Conservation (phyloP, 768 basidiomycete genomes). For the Naganishia antarctica region DNA sequence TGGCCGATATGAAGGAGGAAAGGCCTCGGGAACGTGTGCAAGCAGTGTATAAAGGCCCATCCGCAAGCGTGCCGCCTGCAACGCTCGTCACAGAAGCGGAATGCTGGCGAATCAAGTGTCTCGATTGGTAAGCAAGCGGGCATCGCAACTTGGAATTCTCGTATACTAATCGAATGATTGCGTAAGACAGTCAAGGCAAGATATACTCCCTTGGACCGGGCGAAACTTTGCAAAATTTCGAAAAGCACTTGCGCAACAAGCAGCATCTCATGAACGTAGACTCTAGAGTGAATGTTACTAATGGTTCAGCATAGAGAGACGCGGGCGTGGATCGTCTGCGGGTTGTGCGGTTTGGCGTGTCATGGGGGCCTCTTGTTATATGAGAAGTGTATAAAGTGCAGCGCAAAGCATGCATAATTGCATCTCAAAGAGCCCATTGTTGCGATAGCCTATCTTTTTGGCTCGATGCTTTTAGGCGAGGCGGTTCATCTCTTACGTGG, state of each 20-base stretch:
- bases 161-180: background rate
- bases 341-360: too few relatives aligned
- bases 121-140: slow-evolving; percentile 90
- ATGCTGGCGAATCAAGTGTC: slow-evolving; percentile 88
- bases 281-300: background rate
- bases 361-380: too few relatives aligned
- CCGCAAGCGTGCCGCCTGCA: background rate
- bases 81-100: slow-evolving; percentile 49
- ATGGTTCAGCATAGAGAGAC: background rate
- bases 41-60: slow-evolving; percentile 14
- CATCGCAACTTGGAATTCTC: slow-evolving; percentile 1
- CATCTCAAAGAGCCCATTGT: too few relatives aligned
- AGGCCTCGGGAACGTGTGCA: slow-evolving; percentile 19
- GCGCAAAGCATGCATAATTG: too few relatives aligned
- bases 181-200: slow-evolving; percentile 51
- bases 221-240: slow-evolving; percentile 81
- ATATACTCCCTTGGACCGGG: slow-evolving; percentile 86
- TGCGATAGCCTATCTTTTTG: too few relatives aligned
- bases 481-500: too few relatives aligned
- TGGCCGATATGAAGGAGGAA: slow-evolving; percentile 6
- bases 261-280: slow-evolving; percentile 46
- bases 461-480: too few relatives aligned
- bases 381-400: too few relatives aligned
- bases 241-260: slow-evolving; percentile 68
- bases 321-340: too few relatives aligned